phyloP scores from a whole-genome alignment of 78 protist species.

The Cavenderia fasciculata region DNA sequence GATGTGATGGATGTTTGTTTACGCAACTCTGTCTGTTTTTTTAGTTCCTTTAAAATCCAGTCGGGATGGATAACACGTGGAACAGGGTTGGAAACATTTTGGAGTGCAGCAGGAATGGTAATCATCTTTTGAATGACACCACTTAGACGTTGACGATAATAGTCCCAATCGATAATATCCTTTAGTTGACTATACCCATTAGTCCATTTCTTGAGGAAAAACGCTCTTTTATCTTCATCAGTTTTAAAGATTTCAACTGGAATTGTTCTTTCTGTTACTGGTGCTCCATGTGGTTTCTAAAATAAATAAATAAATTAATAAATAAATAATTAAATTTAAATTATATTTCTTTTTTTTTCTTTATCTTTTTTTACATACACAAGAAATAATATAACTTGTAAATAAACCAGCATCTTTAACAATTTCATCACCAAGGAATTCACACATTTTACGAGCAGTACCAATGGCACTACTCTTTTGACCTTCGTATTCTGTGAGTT shows the following conservation, averaged over 20 bases:
- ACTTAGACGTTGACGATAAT: constrained; percentile 90
- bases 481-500: constrained; percentile 92
- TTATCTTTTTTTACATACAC: no score
- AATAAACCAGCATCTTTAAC: constrained; percentile 94
- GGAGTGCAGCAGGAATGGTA: constrained; percentile 98
- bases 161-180: constrained; percentile 97
- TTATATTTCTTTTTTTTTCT: no score
- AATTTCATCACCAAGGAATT: constrained; percentile 93
- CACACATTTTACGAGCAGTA: constrained; percentile 92
- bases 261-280: constrained; percentile 97
- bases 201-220: constrained; percentile 67
- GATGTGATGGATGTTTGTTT: constrained; percentile 41
- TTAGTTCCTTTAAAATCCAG: constrained; percentile 91
- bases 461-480: constrained; percentile 86
- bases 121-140: constrained; percentile 96
- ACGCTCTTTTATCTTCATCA: constrained; percentile 25
- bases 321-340: background rate
- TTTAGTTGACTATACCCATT: constrained; percentile 43
- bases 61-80: constrained; percentile 97
- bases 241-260: constrained; percentile 94
- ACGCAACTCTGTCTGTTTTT: constrained; percentile 8
- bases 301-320: no score
- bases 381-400: constrained; percentile 93
- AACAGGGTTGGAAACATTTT: constrained; percentile 94
- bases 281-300: constrained; percentile 90